phyloP scores from a whole-genome alignment of 108 stramenopile species.

The Cyclostephanos tholiformis region DNA sequence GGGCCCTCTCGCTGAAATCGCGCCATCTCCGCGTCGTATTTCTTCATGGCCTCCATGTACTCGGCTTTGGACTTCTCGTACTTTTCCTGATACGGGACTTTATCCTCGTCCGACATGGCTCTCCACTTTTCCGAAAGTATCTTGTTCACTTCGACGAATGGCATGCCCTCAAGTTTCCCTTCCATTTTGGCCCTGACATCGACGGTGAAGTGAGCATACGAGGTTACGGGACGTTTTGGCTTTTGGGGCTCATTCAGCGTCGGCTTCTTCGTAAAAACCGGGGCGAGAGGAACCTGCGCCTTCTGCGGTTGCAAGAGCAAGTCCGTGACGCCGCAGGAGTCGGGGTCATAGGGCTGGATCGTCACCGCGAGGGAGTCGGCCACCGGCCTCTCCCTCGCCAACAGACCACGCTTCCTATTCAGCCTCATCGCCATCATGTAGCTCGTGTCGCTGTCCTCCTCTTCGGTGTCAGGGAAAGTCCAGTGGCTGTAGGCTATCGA shows the following conservation, averaged over 20 bases:
- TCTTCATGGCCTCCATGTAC: slow-evolving; percentile 34
- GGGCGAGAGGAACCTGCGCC: slow-evolving; percentile 3
- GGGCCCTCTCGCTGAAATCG: slow-evolving; percentile 39
- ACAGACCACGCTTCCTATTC: slow-evolving; percentile 55
- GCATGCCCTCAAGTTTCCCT: slow-evolving; percentile 33
- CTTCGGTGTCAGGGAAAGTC: slow-evolving; percentile 84
- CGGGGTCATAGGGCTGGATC: slow-evolving; percentile 49
- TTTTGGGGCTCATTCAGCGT: slow-evolving; percentile 35
- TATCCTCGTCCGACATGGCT: slow-evolving; percentile 38
- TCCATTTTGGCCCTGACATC: slow-evolving; percentile 35
- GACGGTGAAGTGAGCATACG: slow-evolving; percentile 48
- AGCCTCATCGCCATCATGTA: slow-evolving; percentile 90
- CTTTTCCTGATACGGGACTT: slow-evolving; percentile 37
- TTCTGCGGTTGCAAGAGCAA: slow-evolving; percentile 26
- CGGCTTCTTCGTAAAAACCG: slow-evolving; percentile 12
- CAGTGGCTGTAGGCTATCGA: slow-evolving; percentile 83
- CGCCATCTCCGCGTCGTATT: slow-evolving; percentile 49
- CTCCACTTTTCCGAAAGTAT: slow-evolving; percentile 54
- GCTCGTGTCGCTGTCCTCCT: slow-evolving; percentile 72
- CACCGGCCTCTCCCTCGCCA: slow-evolving; percentile 48
- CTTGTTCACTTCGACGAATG: slow-evolving; percentile 30
- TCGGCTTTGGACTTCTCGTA: slow-evolving; percentile 28
- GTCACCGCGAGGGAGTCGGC: slow-evolving; percentile 65
- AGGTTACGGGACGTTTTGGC: slow-evolving; percentile 55
- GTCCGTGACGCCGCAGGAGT: slow-evolving; percentile 26